Evolutionary conservation across 164 flowering plant genomes (phyloP), one percentile per base, ranked within the genome.

Genomic region (Magnolia officinalis): DNA sequence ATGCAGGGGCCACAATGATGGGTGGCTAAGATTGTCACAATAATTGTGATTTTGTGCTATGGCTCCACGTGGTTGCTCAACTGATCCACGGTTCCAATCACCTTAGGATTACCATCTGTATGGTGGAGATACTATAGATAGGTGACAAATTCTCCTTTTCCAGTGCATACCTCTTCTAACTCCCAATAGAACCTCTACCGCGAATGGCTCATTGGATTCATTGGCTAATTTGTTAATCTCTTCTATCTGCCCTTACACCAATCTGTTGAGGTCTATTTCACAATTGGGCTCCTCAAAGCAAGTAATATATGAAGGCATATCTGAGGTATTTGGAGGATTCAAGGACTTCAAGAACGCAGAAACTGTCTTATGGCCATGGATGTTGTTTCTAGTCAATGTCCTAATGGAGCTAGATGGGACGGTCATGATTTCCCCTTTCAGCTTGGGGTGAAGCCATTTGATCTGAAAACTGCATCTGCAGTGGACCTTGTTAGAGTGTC

Each of bases 381-480:
- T 80, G 70, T 67, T 81, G 74, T 74, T 67, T 45, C 67, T 59
- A 61, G 85, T 70, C 76, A 82, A 67, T 82, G 74, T 86, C 79
- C 79, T 75, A 71, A 86, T 77, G 63, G 87, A 79, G 64, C 75
- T 76, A 55, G 90, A 82, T 75, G 88, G 81, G 67, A 86, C 83
- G 72, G 64, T 81, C 11, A 63, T 1, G 49, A 77, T 79, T 82
- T 55, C 86, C 72, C 76, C 83, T 52, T 76, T 64, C 29, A 80
- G 52, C 14, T 85, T 76, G 21, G 80, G 73, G 52, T 78, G 80
- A 75, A 83, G 78, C 87, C 87, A 86, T 78, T 73, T 87, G 77
- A 87, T 75, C 50, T 52, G 73, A 81, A 86, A 86, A 77, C 82
- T 79, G 73, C 88, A 87, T 78, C 87, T 87, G 76, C 90, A 87